phyloP scores from a whole-genome alignment of 352 stramenopile genomes.

The Phytophthora hybrid region DNA sequence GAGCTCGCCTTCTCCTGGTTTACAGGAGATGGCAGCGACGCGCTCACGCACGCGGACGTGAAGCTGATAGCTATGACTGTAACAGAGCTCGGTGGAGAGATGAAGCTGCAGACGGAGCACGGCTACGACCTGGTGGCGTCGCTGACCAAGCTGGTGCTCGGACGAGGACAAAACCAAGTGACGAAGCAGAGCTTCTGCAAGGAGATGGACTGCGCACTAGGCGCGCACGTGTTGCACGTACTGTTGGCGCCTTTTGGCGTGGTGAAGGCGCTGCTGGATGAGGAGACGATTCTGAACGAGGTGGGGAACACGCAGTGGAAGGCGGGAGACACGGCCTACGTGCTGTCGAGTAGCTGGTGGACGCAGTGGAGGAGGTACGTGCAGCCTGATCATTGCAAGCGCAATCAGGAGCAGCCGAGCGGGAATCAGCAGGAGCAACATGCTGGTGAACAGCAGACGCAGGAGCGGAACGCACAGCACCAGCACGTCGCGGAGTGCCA shows the following conservation, averaged over 20 bases:
- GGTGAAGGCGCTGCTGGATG: constrained; percentile 50
- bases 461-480: constrained; percentile 15
- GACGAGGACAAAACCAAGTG: constrained; percentile 26
- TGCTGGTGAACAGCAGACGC: constrained; percentile 31
- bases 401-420: background rate
- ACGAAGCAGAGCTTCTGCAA: constrained; percentile 29
- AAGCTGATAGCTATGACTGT: constrained; percentile 50
- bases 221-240: constrained; percentile 51
- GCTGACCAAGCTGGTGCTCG: constrained; percentile 34
- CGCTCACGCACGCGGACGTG: constrained; percentile 43
- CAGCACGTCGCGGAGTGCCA: constrained; percentile 15
- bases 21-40: constrained; percentile 33
- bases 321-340: constrained; percentile 55
- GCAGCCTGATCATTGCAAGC: constrained; percentile 15
- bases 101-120: constrained; percentile 29
- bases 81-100: constrained; percentile 27
- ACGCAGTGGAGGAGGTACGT: constrained; percentile 58
- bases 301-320: constrained; percentile 49
- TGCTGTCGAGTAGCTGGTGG: constrained; percentile 69
- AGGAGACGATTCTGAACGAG: constrained; percentile 49
- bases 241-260: constrained; percentile 71
- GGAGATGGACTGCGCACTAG: constrained; percentile 34
- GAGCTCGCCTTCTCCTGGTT: constrained; percentile 77
- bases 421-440: constrained; percentile 18
- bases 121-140: constrained; percentile 35